A percentile compares a stretch with the other conserved stretches of the same genome.
Evolutionary conservation across 2,329 filamentous ascomycete species (phyloP).

Genomic region (Botrytis pseudocinerea): DNA sequence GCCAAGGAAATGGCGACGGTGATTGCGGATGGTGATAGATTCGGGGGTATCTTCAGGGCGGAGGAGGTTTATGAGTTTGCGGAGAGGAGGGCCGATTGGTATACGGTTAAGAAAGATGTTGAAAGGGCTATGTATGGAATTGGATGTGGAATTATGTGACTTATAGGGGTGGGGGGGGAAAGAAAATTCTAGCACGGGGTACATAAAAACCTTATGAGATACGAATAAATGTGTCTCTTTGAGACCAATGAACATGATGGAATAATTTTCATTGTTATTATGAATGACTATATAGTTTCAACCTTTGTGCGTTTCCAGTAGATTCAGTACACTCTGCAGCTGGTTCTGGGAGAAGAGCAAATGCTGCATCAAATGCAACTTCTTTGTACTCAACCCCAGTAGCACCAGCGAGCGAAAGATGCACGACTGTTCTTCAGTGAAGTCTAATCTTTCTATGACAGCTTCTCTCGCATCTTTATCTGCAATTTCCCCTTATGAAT

Average conservation of each 20-base stretch:
- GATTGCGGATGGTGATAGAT: constrained; percentile 87
- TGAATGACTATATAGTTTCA: background rate
- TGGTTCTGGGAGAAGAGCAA: background rate
- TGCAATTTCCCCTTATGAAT: background rate
- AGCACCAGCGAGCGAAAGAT: background rate
- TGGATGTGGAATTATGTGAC: constrained; percentile 63
- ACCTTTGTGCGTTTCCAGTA: background rate
- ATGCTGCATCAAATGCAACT: background rate
- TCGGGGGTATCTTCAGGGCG: constrained; percentile 87
- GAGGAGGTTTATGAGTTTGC: constrained; percentile 99
- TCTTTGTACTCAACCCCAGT: background rate
- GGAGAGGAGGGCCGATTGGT: constrained; percentile 92
- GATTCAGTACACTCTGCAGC: background rate
- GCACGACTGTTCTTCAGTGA: background rate
- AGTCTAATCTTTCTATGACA: background rate
- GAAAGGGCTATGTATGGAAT: constrained; percentile 97
- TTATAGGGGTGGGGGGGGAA: background rate
- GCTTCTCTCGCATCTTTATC: background rate
- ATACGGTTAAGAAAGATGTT: constrained; percentile 80
- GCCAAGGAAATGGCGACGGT: constrained; percentile 94
- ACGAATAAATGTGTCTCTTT: constrained; percentile 10
- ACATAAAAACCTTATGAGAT: background rate
- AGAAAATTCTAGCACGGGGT: background rate
- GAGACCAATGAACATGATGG: background rate
- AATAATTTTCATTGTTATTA: constrained; percentile 10